phyloP scores from a whole-genome alignment of 2,329 filamentous ascomycete species.

The Basipetospora chlamydospora region DNA sequence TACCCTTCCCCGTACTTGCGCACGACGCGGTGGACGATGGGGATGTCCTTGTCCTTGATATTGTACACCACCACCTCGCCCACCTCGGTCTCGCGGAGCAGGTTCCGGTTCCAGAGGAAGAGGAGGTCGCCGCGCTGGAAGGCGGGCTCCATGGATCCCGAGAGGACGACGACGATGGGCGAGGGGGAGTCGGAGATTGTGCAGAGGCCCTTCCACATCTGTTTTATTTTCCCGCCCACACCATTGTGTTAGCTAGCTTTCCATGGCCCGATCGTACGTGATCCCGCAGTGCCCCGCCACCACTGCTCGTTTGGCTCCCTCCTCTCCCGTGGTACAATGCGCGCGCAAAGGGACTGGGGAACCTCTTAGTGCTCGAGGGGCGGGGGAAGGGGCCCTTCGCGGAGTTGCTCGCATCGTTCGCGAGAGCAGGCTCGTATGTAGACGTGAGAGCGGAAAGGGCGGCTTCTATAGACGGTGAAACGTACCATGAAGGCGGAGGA shows the following conservation, averaged over 20 bases:
- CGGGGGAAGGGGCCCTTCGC: too few species aligned
- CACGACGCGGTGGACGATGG: slow-evolving; percentile 88
- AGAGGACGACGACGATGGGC: slow-evolving; percentile 72
- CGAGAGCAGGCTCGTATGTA: too few species aligned
- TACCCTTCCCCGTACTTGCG: slow-evolving; percentile 52
- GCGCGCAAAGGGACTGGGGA: too few species aligned
- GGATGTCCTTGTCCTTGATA: slow-evolving; percentile 85
- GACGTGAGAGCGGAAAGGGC: too few species aligned
- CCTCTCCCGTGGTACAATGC: too few species aligned
- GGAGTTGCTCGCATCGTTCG: too few species aligned
- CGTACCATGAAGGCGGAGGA: slow-evolving; percentile 79
- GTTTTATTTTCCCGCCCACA: background rate
- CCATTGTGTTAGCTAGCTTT: too few species aligned
- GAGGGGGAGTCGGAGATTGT: slow-evolving; percentile 61
- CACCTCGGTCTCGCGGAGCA: slow-evolving; percentile 38
- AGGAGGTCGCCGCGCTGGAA: slow-evolving; percentile 67
- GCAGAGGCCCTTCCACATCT: slow-evolving; percentile 81
- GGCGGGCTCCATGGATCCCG: slow-evolving; percentile 71
- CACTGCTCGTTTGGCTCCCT: too few species aligned
- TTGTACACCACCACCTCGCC: slow-evolving; percentile 56
- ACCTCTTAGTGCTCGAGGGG: too few species aligned
- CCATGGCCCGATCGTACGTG: too few species aligned
- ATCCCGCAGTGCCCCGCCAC: too few species aligned
- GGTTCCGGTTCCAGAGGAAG: slow-evolving; percentile 61
- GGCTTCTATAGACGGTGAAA: too few species aligned